Evolutionary conservation across 495 filamentous ascomycete genomes (phyloP).

Genomic region (Aspergillus conjunctus): DNA sequence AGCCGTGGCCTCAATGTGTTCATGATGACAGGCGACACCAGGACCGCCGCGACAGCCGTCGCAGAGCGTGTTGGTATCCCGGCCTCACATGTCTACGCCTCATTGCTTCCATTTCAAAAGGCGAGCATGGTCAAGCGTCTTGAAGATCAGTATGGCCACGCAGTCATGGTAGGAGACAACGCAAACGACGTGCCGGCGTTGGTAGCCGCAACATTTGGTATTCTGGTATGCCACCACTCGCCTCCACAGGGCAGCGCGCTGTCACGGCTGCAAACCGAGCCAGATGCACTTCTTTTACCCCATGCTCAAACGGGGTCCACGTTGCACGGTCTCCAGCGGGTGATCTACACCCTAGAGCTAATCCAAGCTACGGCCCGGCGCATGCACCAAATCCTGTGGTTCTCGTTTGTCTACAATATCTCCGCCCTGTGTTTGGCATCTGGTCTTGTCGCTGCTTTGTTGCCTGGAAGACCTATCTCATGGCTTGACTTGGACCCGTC

Average conservation of each 20-base stretch:
- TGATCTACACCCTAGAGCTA: neutral
- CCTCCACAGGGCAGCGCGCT: neutral
- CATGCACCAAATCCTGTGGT: neutral
- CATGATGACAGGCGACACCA: neutral
- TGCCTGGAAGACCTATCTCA: neutral
- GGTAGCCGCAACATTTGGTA: neutral
- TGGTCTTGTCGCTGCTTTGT: neutral
- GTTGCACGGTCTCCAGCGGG: neutral
- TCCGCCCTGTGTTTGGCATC: neutral
- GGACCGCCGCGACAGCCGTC: neutral
- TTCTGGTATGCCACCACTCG: neutral
- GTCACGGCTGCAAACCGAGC: neutral
- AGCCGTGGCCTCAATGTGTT: neutral
- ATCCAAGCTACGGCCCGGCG: neutral
- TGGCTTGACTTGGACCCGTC: neutral
- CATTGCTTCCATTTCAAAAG: neutral
- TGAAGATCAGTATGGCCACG: neutral
- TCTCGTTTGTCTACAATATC: neutral
- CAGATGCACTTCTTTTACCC: neutral
- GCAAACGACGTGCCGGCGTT: neutral
- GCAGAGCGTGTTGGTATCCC: neutral
- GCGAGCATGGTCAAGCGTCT: neutral
- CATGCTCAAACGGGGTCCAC: neutral
- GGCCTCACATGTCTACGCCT: neutral
- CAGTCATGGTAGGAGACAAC: neutral